phyloP scores from a whole-genome alignment of 495 filamentous ascomycete species.

The Aspergillus incahuasiensis region DNA sequence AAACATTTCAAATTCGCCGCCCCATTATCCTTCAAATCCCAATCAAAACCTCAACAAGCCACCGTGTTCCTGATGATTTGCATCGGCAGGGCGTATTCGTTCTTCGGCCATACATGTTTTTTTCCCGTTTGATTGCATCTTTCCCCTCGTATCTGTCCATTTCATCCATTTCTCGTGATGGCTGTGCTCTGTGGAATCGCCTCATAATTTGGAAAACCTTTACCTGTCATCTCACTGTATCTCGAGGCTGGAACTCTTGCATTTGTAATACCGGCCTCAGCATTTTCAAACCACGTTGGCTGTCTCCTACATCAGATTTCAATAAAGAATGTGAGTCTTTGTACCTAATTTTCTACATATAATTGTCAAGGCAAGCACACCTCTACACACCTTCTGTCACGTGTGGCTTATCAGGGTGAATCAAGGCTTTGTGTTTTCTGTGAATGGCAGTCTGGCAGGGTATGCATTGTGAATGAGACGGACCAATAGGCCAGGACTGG shows the following conservation, averaged over 20 bases:
- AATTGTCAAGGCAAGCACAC: not conserved
- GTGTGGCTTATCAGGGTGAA: not conserved
- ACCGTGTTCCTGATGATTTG: constrained; percentile 16
- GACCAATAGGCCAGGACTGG: not conserved
- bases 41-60: not conserved
- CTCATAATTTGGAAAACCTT: not conserved
- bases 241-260: constrained; percentile 17
- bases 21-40: no score
- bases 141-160: not conserved
- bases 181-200: not conserved
- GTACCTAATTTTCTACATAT: not conserved
- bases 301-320: not conserved
- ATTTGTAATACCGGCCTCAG: constrained; percentile 9
- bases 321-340: constrained; percentile 6
- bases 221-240: constrained; percentile 2
- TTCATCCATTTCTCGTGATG: not conserved
- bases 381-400: not conserved
- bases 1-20: not conserved
- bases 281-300: not conserved
- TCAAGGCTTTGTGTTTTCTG: not conserved
- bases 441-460: not conserved
- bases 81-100: constrained; percentile 21
- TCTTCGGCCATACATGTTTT: constrained; percentile 10
- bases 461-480: not conserved
- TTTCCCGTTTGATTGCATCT: not conserved